Percentiles rank a stretch among this genome's conserved stretches.
These are phyloP conservation scores for Sarcodon sp. DNA, from an alignment of 768 basidiomycete species.

Conservation along the genomic window DNA sequence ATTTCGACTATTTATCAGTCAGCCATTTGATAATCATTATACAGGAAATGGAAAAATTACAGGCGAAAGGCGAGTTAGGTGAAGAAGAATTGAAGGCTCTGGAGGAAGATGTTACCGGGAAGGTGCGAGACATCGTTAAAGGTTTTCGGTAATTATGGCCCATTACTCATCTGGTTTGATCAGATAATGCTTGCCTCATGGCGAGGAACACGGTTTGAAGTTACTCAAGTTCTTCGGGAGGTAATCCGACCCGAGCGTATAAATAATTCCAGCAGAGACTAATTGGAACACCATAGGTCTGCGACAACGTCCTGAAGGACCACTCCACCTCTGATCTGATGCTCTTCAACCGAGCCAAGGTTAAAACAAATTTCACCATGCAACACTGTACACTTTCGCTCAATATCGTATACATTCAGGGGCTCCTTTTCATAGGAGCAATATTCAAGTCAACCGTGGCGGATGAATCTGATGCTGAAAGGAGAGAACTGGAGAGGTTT, in stretches of 20 bases:
- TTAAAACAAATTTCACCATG: slow-evolving; percentile 15
- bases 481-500: slow-evolving; percentile 87
- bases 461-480: slow-evolving; percentile 88
- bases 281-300: slow-evolving; percentile 31
- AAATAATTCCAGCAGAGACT: neutral
- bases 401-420: slow-evolving; percentile 27
- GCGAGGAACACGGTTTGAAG: slow-evolving; percentile 94
- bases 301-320: slow-evolving; percentile 80
- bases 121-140: slow-evolving; percentile 28
- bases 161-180: neutral
- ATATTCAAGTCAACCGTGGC: slow-evolving; percentile 79
- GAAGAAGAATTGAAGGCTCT: slow-evolving; percentile 80
- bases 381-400: neutral
- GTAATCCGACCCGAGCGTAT: slow-evolving; percentile 14
- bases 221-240: slow-evolving; percentile 80
- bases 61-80: slow-evolving; percentile 76
- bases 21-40: slow-evolving; percentile 8
- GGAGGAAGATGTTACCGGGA: slow-evolving; percentile 90
- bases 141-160: neutral
- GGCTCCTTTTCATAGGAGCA: slow-evolving; percentile 77
- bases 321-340: slow-evolving; percentile 57
- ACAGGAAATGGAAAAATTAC: slow-evolving; percentile 83
- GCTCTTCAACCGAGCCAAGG: slow-evolving; percentile 78
- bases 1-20: neutral
- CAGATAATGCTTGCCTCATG: slow-evolving; percentile 94